Evolutionary conservation across 73 alveolate genomes (phyloP).

Genomic region (Paramecium pentaurelia): DNA sequence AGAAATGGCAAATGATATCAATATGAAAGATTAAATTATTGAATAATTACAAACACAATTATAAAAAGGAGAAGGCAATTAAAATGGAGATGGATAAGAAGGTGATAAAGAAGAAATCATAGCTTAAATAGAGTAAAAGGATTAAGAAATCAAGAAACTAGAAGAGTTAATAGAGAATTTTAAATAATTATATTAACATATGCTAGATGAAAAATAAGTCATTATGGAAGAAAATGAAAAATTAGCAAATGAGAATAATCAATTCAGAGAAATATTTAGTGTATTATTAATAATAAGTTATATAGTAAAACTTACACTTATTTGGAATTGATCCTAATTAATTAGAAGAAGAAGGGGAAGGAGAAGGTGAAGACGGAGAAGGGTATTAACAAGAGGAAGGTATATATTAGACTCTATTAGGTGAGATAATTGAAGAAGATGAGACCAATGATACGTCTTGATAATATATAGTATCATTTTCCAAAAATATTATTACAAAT

Average conservation of each 20-base stretch:
- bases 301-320: conserved; percentile 32
- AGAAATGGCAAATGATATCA: conserved; percentile 20
- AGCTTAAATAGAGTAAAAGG: background rate
- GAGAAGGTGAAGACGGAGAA: conserved; percentile 45
- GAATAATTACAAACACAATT: background rate
- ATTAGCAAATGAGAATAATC: conserved; percentile 26
- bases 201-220: conserved; percentile 36
- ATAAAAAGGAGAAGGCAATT: background rate
- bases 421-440: conserved; percentile 48
- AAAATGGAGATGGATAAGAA: background rate
- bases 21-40: conserved; percentile 28
- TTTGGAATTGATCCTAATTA: conserved; percentile 47
- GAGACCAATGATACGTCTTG: conserved; percentile 57
- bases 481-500: background rate
- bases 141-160: conserved; percentile 11
- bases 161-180: conserved; percentile 41
- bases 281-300: background rate
- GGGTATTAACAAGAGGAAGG: conserved; percentile 44
- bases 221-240: conserved; percentile 44
- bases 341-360: conserved; percentile 23
- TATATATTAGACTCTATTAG: background rate
- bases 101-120: background rate
- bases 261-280: conserved; percentile 47
- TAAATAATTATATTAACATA: conserved; percentile 28
- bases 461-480: background rate